Conservation (phyloP, 2,329 filamentous ascomycete genomes). For the Plectosphaerella cucumerina region DNA sequence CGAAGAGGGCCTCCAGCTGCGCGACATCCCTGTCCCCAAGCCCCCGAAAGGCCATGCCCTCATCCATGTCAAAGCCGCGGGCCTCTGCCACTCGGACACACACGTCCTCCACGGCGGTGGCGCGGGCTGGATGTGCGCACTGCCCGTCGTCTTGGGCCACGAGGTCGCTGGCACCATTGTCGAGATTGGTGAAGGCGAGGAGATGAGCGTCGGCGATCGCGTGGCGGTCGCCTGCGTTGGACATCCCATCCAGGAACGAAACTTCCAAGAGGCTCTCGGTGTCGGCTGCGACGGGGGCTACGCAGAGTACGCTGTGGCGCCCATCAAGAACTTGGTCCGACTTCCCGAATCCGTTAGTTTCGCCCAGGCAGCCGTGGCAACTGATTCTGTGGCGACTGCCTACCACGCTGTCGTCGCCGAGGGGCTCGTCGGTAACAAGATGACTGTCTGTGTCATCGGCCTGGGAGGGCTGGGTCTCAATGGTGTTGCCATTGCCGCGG, state of each 20-base stretch:
- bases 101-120: constrained; percentile 9
- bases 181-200: not conserved
- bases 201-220: constrained; percentile 2
- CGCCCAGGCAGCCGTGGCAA: constrained; percentile 4
- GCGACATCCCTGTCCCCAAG: constrained; percentile 1
- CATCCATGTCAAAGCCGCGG: constrained; percentile 5
- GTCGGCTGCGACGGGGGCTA: constrained; percentile 7
- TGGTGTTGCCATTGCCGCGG: constrained; percentile 4
- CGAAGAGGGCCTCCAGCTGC: constrained; percentile 2
- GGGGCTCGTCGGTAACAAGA: not conserved
- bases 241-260: constrained; percentile 4
- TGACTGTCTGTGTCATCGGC: constrained; percentile 4
- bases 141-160: constrained; percentile 5
- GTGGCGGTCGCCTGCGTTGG: constrained; percentile 8
- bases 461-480: constrained; percentile 8
- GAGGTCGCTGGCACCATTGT: constrained; percentile 6
- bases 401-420: constrained; percentile 11
- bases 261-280: constrained; percentile 5
- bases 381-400: constrained; percentile 6
- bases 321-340: constrained; percentile 3
- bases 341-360: constrained; percentile 1
- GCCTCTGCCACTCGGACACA: constrained; percentile 9
- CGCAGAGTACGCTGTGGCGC: constrained; percentile 5
- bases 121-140: constrained; percentile 8
- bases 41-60: not conserved